A percentile compares a stretch with the other conserved stretches of the same genome.
phyloP scores from a whole-genome alignment of 345 rosid species.

The Tarenaya hassleriana region DNA sequence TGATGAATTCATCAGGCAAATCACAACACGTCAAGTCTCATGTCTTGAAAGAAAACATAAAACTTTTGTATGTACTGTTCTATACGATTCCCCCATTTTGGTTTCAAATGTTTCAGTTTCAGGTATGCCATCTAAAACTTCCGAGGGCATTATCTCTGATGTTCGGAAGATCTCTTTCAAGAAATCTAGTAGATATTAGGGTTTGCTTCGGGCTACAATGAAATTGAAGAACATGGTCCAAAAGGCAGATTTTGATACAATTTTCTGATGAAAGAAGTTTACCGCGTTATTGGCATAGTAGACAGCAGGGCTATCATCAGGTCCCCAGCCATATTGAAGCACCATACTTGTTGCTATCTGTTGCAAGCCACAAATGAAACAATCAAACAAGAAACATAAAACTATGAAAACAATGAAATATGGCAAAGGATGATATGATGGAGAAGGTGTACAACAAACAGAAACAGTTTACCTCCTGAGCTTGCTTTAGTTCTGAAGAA shows the following conservation, averaged over 20 bases:
- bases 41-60: too few species aligned
- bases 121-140: too few species aligned
- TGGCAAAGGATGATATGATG: constrained; percentile 2
- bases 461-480: constrained; percentile 60
- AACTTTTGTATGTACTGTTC: too few species aligned
- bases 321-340: constrained; percentile 96
- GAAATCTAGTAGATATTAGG: neutral
- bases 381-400: constrained; percentile 3
- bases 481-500: constrained; percentile 66
- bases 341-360: constrained; percentile 96
- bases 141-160: too few species aligned
- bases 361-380: constrained; percentile 26
- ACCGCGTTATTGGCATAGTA: constrained; percentile 75
- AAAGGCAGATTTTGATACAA: neutral
- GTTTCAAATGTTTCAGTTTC: constrained; percentile 15
- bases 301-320: constrained; percentile 85
- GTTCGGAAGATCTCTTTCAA: too few species aligned
- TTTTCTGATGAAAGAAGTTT: constrained; percentile 26
- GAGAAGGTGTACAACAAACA: neutral
- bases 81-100: too few species aligned
- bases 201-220: neutral
- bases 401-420: constrained; percentile 11
- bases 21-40: too few species aligned
- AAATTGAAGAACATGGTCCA: neutral
- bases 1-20: too few species aligned